Percentiles rank a stretch among this genome's conserved stretches.
Conservation (phyloP, 495 filamentous ascomycete species). For the Neurospora cerealis region DNA sequence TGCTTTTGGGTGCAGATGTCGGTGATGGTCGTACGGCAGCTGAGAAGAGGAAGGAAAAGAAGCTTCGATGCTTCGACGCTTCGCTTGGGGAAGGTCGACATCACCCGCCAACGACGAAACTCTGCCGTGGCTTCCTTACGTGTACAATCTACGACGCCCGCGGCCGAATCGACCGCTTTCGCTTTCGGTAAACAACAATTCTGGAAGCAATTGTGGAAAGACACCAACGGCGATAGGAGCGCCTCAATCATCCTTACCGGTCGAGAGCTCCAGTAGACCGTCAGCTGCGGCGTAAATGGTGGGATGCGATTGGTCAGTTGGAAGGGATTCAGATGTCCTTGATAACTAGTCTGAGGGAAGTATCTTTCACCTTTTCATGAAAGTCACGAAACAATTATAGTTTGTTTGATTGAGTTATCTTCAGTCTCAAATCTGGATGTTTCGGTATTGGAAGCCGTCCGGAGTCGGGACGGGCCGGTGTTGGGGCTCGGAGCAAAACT, state of each 20-base stretch:
- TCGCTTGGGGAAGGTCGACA: neutral
- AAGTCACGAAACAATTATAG: neutral
- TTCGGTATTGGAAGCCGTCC: neutral
- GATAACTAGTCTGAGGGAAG: neutral
- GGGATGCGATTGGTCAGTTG: neutral
- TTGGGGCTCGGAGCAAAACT: neutral
- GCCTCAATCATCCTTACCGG: neutral
- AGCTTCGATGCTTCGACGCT: neutral
- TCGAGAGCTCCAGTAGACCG: neutral
- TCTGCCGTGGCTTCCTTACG: neutral
- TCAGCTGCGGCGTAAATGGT: neutral
- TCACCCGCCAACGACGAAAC: neutral
- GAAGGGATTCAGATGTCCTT: neutral
- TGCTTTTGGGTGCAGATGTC: neutral
- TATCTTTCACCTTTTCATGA: neutral
- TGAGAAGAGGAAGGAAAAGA: neutral
- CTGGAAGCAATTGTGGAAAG: neutral
- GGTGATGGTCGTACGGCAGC: neutral
- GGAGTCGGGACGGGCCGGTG: neutral
- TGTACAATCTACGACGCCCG: neutral
- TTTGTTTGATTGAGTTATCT: neutral
- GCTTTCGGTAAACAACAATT: neutral
- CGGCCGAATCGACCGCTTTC: neutral
- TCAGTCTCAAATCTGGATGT: neutral
- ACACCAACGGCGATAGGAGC: neutral